Evolutionary conservation across 2,329 filamentous ascomycete species (phyloP).

Genomic region (Claviceps pusilla): DNA sequence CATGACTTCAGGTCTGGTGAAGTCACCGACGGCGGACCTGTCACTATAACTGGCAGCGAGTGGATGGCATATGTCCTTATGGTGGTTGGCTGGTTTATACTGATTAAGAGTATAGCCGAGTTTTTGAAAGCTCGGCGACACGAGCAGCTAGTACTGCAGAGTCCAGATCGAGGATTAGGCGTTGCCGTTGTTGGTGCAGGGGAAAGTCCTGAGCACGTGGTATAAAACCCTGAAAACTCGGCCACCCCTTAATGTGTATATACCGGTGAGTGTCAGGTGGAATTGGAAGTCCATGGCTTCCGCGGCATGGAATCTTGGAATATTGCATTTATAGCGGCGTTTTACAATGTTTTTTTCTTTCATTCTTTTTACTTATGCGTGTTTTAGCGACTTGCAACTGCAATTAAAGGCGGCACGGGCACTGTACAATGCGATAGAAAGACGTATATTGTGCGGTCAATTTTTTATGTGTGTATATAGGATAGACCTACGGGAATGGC

Average conservation of each 20-base stretch:
- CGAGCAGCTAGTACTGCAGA: constrained; percentile 84
- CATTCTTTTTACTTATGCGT: too few species aligned
- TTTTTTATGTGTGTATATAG: too few species aligned
- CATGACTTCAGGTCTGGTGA: constrained; percentile 71
- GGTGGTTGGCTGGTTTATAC: constrained; percentile 95
- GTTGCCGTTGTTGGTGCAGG: constrained; percentile 77
- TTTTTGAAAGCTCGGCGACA: constrained; percentile 78
- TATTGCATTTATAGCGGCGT: not conserved
- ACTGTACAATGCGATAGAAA: not conserved
- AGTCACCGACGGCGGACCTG: constrained; percentile 36
- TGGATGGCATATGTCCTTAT: constrained; percentile 88
- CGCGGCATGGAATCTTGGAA: not conserved
- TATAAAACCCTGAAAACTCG: constrained; percentile 27
- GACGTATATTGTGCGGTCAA: not conserved
- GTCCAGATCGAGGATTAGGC: constrained; percentile 72
- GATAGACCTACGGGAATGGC: not conserved
- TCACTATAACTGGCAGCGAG: constrained; percentile 57
- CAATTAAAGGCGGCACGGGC: not conserved
- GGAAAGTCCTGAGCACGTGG: constrained; percentile 63
- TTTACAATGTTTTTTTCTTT: not conserved
- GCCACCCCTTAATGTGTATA: not conserved
- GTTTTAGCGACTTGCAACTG: not conserved
- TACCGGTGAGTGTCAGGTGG: not conserved
- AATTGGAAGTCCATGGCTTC: not conserved
- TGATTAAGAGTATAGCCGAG: constrained; percentile 86